Conservation (phyloP, 2,329 filamentous ascomycete species). For the Phialophora verrucosa region DNA sequence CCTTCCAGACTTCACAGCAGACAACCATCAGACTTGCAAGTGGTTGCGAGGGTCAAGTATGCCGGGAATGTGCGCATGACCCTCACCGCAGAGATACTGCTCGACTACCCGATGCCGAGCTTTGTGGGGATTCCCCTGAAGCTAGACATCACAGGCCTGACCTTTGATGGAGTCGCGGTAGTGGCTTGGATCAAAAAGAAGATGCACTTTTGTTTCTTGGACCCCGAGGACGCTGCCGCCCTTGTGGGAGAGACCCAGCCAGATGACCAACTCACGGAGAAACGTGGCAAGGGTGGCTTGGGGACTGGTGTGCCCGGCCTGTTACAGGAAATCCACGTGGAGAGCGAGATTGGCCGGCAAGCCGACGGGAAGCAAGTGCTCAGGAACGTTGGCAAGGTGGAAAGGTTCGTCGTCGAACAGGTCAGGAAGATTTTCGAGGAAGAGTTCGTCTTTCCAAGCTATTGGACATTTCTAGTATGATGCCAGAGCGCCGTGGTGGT, state of each 20-base stretch:
- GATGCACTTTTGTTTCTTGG: conserved; percentile 92
- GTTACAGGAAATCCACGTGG: conserved; percentile 90
- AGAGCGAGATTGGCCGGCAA: conserved; percentile 94
- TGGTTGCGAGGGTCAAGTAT: conserved; percentile 89
- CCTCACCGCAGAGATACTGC: conserved; percentile 89
- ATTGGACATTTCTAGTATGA: conserved; percentile 93
- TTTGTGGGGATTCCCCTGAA: conserved; percentile 96
- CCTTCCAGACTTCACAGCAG: conserved; percentile 70
- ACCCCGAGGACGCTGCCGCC: conserved; percentile 85
- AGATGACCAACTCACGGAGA: conserved; percentile 38
- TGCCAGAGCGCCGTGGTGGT: neutral
- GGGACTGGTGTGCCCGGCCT: conserved; percentile 65
- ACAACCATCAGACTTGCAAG: conserved; percentile 84
- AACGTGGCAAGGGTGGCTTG: conserved; percentile 39
- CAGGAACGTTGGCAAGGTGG: conserved; percentile 98
- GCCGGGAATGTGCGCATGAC: conserved; percentile 84
- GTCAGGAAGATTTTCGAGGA: conserved; percentile 97
- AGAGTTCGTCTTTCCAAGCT: conserved; percentile 97
- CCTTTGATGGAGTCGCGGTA: conserved; percentile 93
- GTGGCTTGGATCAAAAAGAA: conserved; percentile 87
- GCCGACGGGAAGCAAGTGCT: conserved; percentile 91
- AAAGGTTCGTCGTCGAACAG: conserved; percentile 95
- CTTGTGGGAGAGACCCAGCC: conserved; percentile 60
- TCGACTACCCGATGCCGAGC: conserved; percentile 98
- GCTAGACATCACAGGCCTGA: conserved; percentile 90